These are phyloP conservation scores for Rutstroemia sp. DNA, from an alignment of 2,329 filamentous ascomycete species.

Conservation along the genomic window DNA sequence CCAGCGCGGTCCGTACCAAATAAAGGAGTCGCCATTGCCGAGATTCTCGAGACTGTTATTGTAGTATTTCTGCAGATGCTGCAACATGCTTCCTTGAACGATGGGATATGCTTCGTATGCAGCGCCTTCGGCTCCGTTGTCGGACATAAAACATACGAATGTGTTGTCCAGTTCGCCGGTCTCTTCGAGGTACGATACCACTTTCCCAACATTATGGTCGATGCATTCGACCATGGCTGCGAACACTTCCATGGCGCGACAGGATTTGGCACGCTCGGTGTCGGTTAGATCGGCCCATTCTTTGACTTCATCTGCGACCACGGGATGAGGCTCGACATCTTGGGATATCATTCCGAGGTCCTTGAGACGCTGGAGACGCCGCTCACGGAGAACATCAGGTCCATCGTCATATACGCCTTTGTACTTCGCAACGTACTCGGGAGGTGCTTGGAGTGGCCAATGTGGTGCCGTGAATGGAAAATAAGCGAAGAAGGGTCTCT, in stretches of 20 bases:
- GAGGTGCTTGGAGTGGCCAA: conserved; percentile 45
- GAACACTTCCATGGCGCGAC: conserved; percentile 40
- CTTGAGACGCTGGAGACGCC: conserved; percentile 47
- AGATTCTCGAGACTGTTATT: conserved; percentile 51
- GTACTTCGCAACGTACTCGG: conserved; percentile 31
- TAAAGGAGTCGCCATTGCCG: conserved; percentile 48
- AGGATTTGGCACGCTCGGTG: conserved; percentile 32
- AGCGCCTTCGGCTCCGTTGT: conserved; percentile 55
- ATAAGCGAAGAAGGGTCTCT: conserved; percentile 41
- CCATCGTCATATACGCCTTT: conserved; percentile 51
- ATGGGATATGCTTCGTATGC: conserved; percentile 52
- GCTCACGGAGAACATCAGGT: conserved; percentile 46
- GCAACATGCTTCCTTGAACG: conserved; percentile 29
- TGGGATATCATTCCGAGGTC: conserved; percentile 36
- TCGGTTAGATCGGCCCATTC: conserved; percentile 17
- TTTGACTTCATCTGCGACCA: conserved; percentile 11
- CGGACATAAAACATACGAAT: conserved; percentile 55
- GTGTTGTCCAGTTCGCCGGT: conserved; percentile 56
- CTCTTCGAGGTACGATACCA: conserved; percentile 42
- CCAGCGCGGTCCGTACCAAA: conserved; percentile 54
- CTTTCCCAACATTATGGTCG: conserved; percentile 53
- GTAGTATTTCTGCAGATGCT: conserved; percentile 42
- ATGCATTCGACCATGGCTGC: conserved; percentile 41
- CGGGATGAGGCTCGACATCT: conserved; percentile 18
- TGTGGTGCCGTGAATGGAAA: conserved; percentile 46